These are phyloP conservation scores for Blastobotrys aristatus DNA, from an alignment of 1,139 yeast genomes.

Conservation along the genomic window DNA sequence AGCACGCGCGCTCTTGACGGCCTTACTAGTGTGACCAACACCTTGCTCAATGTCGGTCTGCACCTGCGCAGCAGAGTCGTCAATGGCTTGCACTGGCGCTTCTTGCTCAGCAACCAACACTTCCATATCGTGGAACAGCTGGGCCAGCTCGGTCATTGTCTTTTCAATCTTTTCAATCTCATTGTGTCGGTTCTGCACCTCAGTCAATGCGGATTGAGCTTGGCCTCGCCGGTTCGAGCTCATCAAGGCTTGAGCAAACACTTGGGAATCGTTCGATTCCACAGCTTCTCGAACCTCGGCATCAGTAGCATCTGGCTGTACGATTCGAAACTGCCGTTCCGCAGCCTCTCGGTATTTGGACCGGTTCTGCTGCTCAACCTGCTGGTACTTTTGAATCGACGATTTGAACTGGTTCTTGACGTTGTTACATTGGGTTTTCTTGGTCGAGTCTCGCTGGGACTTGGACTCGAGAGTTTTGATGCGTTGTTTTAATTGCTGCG, in stretches of 20 bases:
- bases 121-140: constrained; percentile 94
- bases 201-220: constrained; percentile 91
- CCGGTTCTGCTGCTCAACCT: constrained; percentile 80
- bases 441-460: constrained; percentile 66
- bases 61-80: constrained; percentile 74
- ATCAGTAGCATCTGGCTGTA: constrained; percentile 88
- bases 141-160: constrained; percentile 93
- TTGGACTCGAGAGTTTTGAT: constrained; percentile 74
- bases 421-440: constrained; percentile 86
- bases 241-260: constrained; percentile 88
- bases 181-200: constrained; percentile 93
- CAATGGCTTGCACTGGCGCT: constrained; percentile 76
- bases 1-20: constrained; percentile 80
- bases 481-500: constrained; percentile 65
- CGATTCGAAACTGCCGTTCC: constrained; percentile 86
- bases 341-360: constrained; percentile 85
- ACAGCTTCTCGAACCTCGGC: constrained; percentile 79
- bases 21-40: constrained; percentile 89
- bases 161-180: constrained; percentile 93
- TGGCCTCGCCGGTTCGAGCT: constrained; percentile 94
- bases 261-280: constrained; percentile 82
- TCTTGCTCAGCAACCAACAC: constrained; percentile 95
- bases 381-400: constrained; percentile 80
- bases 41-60: constrained; percentile 92
- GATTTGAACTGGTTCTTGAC: constrained; percentile 80